Base-by-base conservation (phyloP, 2,329 filamentous ascomycete species). In the Claviceps fusiformis region DNA sequence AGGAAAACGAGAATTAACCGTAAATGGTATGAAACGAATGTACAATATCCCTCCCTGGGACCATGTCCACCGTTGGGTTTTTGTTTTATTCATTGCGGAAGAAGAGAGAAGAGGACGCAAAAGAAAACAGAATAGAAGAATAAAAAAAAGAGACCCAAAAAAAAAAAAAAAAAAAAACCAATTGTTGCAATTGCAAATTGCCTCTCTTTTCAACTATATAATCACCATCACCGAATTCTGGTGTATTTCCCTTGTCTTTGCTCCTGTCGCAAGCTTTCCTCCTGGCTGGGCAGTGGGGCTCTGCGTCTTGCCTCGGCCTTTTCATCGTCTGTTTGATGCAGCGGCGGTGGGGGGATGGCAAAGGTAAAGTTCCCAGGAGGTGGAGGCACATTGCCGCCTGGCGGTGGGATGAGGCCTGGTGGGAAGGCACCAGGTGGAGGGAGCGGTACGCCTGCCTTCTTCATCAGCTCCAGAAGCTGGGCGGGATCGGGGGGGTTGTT, bases 261-360 rank as follows among this genome's bases (percentile, higher is more conserved):
- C 69, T 92, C 87, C 68, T 85, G 81, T 61, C 84, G 80, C 62
- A 95, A 70, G 62, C 87, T 91, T 66, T 93, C 89, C 65, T 87
- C 82, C 70, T 95, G 89, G 65, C 87, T 91, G 0, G 89, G 89
- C 47, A 95, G 70, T 9, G 87, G 89, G 6, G 79, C 87, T 58
- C 86, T 77, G 19, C 82, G 71, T 5, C 70, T 66, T 27, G 63
- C 66, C 13, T 67, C 70, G 62, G 67, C 62, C 56, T 69, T 64
- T 56, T 68, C 65, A 53, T 56, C 65, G 5, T 64, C 62, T 44
- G 59, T 59, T 19, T 68, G 66, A 24, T 72, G 69, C 59, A 74
- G 66, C 55, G 61, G 72, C 59, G 64, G 73, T 56, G 66, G 73
- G 33, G 70, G 68, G 50, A 69, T 63, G 1, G 65, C 68, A 50